These are phyloP conservation scores for Pelagophyceae sp. DNA, from an alignment of 352 stramenopile genomes.

Conservation along the genomic window DNA sequence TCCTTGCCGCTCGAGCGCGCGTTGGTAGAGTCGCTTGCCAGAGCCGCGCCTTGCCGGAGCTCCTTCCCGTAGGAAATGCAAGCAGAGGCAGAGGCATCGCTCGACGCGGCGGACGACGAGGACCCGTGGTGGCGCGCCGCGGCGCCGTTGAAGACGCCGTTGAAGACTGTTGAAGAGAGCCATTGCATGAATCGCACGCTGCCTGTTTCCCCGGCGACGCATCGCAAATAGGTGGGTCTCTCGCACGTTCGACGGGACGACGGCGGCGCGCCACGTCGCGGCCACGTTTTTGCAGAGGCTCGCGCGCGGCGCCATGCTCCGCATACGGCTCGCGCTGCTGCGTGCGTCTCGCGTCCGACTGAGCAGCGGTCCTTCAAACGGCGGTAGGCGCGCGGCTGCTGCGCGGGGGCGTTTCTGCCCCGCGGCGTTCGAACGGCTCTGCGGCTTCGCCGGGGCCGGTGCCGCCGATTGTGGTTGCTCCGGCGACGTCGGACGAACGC, in stretches of 20 bases:
- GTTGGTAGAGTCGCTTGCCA: too few relatives aligned
- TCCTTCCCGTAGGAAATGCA: too few relatives aligned
- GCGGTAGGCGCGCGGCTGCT: too few relatives aligned
- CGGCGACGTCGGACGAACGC: conserved; percentile 11
- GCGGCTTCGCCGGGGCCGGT: too few relatives aligned
- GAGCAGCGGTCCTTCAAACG: not conserved
- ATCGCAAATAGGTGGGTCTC: too few relatives aligned
- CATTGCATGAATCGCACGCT: too few relatives aligned
- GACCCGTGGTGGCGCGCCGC: conserved; percentile 2
- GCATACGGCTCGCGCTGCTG: not conserved
- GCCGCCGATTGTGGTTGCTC: not conserved
- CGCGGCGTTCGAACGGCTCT: too few relatives aligned
- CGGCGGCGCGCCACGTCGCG: not conserved
- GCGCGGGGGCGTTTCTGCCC: too few relatives aligned
- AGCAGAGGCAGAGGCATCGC: not conserved
- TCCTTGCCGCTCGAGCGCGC: not conserved
- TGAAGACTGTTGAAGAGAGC: too few relatives aligned
- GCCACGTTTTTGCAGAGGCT: not conserved
- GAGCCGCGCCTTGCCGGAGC: too few relatives aligned
- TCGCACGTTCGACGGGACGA: not conserved
- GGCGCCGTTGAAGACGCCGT: too few relatives aligned
- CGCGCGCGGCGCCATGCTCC: not conserved
- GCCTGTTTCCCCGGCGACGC: too few relatives aligned
- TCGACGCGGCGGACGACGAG: not conserved
- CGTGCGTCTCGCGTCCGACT: not conserved